Base-by-base conservation (phyloP, 768 basidiomycete species). In the Termitomyces sp. region DNA sequence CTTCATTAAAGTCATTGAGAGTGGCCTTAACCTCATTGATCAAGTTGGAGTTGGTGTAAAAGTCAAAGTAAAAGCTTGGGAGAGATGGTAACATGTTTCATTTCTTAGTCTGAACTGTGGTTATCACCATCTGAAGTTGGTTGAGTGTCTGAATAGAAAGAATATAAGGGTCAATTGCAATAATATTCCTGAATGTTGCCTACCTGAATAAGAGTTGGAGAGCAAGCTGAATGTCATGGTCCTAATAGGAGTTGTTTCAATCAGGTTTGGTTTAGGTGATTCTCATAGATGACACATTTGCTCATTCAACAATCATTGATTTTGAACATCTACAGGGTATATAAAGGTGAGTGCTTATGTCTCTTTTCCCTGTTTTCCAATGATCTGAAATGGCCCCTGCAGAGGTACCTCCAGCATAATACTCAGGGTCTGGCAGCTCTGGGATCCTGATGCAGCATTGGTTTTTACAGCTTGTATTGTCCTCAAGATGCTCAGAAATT, bases 11-110 rank as follows among this genome's bases (percentile, higher is more conserved):
- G 54, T 80, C 77, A 43, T 76, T 84, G 47, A 92, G 78, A 14
- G 83, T 78, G 19, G 82, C 83, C 68, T 90, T 87, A 16, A 91
- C 87, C 67, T 90, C 90, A 40, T 84, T 79, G 63, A 88, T 81
- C 3, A 83, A 81, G 64, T 88, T 79, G 50, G 78, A 74, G 65
- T 84, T 80, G 27, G 73, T 75, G 65, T 80, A 82, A 19, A 71
- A 67, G 56, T 77, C 74, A 29, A 64, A 55, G 65, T 75, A 54
- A 65, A 75, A 64, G 67, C 43, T 77, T 66, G 35, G 85, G 85
- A 5, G 86, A 86, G 32, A 85, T 72, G 43, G 74, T 72, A 56
- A 84, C 71, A 32, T 84, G 78, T 35, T 83, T 77, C 74, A 81
- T 82, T 57, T 71, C 73, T 21, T 68, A 72, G 25, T 73, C 72